Evolutionary conservation across 345 rosid species (phyloP).

Genomic region (Mangifera indica): DNA sequence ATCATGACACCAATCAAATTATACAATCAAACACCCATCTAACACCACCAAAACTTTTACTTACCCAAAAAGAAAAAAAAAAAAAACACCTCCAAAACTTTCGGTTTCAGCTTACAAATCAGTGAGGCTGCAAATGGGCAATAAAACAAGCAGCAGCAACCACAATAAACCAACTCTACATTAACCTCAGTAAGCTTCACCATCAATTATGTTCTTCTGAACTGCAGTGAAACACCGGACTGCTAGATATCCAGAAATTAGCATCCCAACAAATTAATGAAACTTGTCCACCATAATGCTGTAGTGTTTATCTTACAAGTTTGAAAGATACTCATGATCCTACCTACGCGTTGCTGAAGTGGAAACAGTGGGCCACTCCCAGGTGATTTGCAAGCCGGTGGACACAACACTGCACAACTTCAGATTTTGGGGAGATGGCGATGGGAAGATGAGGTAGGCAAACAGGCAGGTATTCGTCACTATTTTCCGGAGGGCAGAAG

Average conservation of each 20-base stretch:
- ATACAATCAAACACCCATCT: no score
- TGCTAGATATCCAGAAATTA: not conserved
- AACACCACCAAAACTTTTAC: no score
- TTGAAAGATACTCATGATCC: slow-evolving; percentile 9
- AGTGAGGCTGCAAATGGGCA: slow-evolving; percentile 5
- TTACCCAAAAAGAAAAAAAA: no score
- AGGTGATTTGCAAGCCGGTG: slow-evolving; percentile 59
- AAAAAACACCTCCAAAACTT: not conserved
- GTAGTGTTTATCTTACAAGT: slow-evolving; percentile 14
- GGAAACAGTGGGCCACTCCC: slow-evolving; percentile 57
- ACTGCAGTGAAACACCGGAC: slow-evolving; percentile 8
- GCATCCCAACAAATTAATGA: slow-evolving; percentile 6
- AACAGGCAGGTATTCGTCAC: slow-evolving; percentile 59
- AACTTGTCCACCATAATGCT: slow-evolving; percentile 16
- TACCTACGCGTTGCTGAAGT: slow-evolving; percentile 31
- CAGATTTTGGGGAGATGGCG: slow-evolving; percentile 50
- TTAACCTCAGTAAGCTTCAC: slow-evolving; percentile 18
- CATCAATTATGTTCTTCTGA: slow-evolving; percentile 12
- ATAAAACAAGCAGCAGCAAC: slow-evolving; percentile 35
- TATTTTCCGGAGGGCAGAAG: slow-evolving; percentile 45
- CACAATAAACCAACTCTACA: slow-evolving; percentile 14
- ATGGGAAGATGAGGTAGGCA: slow-evolving; percentile 81
- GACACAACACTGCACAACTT: slow-evolving; percentile 52
- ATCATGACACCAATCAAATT: slow-evolving; percentile 7
- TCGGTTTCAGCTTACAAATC: not conserved